Base-by-base conservation (phyloP, 108 stramenopile genomes). In the Seminavis robusta region DNA sequence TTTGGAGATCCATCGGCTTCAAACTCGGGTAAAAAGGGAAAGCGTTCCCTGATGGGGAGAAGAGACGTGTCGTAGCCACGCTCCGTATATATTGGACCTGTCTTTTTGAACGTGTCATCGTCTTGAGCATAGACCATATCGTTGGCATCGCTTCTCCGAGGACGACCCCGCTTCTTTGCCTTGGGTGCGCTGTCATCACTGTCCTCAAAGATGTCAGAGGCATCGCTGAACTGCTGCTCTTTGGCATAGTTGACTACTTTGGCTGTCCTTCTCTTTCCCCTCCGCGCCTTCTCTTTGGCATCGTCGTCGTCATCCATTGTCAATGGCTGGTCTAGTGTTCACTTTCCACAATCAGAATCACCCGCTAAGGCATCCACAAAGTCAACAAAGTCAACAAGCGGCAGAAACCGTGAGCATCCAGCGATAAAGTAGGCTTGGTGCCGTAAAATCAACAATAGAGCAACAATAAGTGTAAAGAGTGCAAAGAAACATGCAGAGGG, bases 1-100 rank as follows among this genome's bases (percentile, higher is more conserved):
- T 83, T 71, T 6, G 93, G 93, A 13, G 91, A 88, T 15, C 96
- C 96, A 71, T 97, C 96, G 39, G 80, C 76, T 58, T 95, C 94
- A 44, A 71, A 90, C 59, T 95, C 94, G 6, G 96, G 96, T 47
- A 94, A 67, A 61, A 94, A 97, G 9, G 83, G 76, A 60, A 91
- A 97, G 34, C 85, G 69, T 51, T 94, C 90, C 25, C 95, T 65
- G 24, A 96, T 69, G 20, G 87, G 91, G 10, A 68, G 75, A 13
- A 84, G 46, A 5, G 56, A 54, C n/a, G 80, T 53, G 67, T 92
- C 90, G 73, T 92, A 92, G 23, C 90, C 90, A 34, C 73, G 73
- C 56, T 92, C 90, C 11, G 73, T 80, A 45, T 80, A 88, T n/a
- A 77, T 45, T 7, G 72, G 80, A 50, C 66, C 71, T 32, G 52